phyloP scores from a whole-genome alignment of 2,329 filamentous ascomycete species.

The Colletotrichum lindemuthianum region DNA sequence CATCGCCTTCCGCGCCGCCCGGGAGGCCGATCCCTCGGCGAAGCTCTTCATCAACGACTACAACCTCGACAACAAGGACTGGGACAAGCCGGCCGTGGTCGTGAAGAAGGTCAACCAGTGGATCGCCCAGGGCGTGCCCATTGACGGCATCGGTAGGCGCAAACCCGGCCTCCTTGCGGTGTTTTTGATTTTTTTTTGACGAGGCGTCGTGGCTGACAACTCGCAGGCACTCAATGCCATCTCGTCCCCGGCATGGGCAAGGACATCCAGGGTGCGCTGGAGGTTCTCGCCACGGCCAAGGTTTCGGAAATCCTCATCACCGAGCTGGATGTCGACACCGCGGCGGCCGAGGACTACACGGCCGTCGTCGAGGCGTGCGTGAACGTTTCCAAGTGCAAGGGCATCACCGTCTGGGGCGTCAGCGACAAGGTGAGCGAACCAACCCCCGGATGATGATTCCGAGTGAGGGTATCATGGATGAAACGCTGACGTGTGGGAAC shows the following conservation, averaged over 20 bases:
- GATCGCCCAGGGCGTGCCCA: constrained; percentile 69
- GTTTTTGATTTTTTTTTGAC: too few relatives aligned
- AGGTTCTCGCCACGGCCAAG: constrained; percentile 59
- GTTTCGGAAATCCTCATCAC: constrained; percentile 70
- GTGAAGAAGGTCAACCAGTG: constrained; percentile 70
- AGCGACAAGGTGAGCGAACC: constrained; percentile 51
- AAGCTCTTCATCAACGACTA: constrained; percentile 83
- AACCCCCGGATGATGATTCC: too few relatives aligned
- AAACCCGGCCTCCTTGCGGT: too few relatives aligned
- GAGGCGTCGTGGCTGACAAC: not conserved
- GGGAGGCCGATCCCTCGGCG: constrained; percentile 70
- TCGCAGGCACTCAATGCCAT: constrained; percentile 62
- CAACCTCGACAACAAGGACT: constrained; percentile 71
- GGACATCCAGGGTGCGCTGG: constrained; percentile 59
- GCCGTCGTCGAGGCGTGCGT: constrained; percentile 68
- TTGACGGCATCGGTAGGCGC: constrained; percentile 67
- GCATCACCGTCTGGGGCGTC: constrained; percentile 72
- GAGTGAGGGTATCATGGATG: too few relatives aligned
- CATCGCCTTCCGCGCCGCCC: constrained; percentile 76
- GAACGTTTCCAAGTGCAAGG: constrained; percentile 66
- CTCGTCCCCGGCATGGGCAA: constrained; percentile 56
- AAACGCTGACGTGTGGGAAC: not conserved
- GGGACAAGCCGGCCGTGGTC: constrained; percentile 67
- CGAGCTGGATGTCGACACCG: constrained; percentile 74
- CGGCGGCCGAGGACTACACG: constrained; percentile 65